Base-by-base conservation (phyloP, 768 basidiomycete genomes). In the Suillus discolor region DNA sequence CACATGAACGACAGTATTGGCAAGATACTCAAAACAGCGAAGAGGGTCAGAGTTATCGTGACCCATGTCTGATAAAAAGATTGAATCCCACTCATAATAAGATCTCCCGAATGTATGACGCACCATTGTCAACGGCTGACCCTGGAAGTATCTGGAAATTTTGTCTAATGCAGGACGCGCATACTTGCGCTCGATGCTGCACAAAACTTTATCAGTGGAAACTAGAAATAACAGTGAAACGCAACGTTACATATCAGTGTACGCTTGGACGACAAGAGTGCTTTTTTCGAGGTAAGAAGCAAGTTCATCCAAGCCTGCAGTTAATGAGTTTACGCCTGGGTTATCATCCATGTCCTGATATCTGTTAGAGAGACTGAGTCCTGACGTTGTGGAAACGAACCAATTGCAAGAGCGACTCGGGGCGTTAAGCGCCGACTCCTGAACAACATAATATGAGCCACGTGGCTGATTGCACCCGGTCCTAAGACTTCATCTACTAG, bases 101-200 rank as follows among this genome's bases (percentile, higher is more conserved):
- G 13, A 53, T 8, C 12, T 16, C 16, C 20, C 44, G 41, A 25
- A 41, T 34, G 36, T 15, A 49, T 6, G n/a, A 38, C 31, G 57
- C 62, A 76, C 75, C 75, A 76, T 71, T 25, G 60, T 62, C 2
- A 77, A 57, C 9, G 75, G 76, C 1, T 63, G 73, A 62, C 70
- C 67, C 63, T 42, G 68, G 42, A 76, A 73, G 39, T 67, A 68
- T 31, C 62, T n/a, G 41, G 70, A 68, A 25, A 57, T 44, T 53
- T 66, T 55, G 31, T 62, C 71, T 38, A 82, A 62, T 47, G 79
- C 73, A 38, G 83, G 83, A 23, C 80, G 81, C 6, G 78, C 83
- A 68, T 83, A 83, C 25, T 77, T 70, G 34, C 76, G 73, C 68
- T 84, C 83, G 54, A 84, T 80, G 55, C 83, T 84, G 55, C 25